These are phyloP conservation scores for Theileria annulata DNA, from an alignment of 169 alveolate species.

Conservation along the genomic window DNA sequence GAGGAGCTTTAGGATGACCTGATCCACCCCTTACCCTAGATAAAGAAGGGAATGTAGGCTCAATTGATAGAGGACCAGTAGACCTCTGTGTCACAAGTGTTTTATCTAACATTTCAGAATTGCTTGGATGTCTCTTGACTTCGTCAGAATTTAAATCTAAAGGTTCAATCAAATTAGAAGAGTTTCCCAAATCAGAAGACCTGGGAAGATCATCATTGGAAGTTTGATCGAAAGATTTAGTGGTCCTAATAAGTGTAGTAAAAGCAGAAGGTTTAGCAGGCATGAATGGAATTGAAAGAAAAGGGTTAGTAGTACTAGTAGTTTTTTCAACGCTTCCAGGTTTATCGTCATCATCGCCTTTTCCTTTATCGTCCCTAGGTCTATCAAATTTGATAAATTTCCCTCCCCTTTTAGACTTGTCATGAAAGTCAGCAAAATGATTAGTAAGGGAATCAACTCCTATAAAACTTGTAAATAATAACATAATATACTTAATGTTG, in stretches of 20 bases:
- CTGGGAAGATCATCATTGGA: not conserved
- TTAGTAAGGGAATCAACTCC: not conserved
- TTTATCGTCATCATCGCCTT: constrained; percentile 2
- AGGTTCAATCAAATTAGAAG: not conserved
- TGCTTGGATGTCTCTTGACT: not conserved
- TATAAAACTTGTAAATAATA: no score
- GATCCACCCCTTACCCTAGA: not conserved
- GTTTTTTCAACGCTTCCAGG: constrained; percentile 2
- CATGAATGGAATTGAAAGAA: constrained; percentile 5
- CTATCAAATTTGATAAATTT: not conserved
- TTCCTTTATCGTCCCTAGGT: not conserved
- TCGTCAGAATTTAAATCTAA: not conserved
- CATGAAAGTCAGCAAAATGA: not conserved
- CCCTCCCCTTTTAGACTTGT: not conserved
- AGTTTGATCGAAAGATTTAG: not conserved
- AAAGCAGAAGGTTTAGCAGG: not conserved
- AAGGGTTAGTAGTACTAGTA: not conserved
- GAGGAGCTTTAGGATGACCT: not conserved
- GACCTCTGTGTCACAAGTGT: not conserved
- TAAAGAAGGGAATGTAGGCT: constrained; percentile 2
- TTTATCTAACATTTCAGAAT: not conserved
- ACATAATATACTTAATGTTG: no score
- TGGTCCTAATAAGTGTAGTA: not conserved
- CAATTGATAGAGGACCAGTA: constrained; percentile 10
- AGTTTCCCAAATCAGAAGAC: not conserved